phyloP scores from a whole-genome alignment of 768 basidiomycete species.

The Phanerodontia chrysosporium region DNA sequence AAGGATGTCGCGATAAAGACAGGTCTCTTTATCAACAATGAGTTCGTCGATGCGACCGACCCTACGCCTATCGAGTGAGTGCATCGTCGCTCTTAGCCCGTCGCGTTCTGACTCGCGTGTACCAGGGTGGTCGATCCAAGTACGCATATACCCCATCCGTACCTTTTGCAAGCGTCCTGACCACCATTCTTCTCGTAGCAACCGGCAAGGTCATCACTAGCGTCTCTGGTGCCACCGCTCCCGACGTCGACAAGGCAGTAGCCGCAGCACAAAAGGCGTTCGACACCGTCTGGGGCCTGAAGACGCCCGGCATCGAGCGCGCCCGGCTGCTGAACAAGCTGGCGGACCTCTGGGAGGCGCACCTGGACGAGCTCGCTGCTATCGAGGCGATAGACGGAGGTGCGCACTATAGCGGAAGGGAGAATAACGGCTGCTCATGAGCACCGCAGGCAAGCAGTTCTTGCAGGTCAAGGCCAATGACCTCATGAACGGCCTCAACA shows the following conservation, averaged over 20 bases:
- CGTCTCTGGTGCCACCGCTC: conserved; percentile 29
- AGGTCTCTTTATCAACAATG: conserved; percentile 40
- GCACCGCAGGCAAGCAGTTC: conserved; percentile 31
- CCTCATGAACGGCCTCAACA: conserved; percentile 15
- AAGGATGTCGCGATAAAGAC: conserved; percentile 23
- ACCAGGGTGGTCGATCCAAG: conserved; percentile 8
- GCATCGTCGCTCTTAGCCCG: too few species aligned
- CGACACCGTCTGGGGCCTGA: conserved; percentile 35
- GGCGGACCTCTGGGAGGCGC: conserved; percentile 41
- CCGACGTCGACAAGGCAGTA: conserved; percentile 44
- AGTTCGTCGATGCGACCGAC: conserved; percentile 18
- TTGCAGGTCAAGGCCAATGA: conserved; percentile 22
- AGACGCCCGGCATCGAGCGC: conserved; percentile 28
- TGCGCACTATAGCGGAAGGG: neutral
- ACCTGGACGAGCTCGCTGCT: conserved; percentile 37
- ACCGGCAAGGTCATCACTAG: conserved; percentile 35
- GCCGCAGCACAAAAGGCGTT: conserved; percentile 35
- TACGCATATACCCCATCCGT: neutral
- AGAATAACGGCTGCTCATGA: neutral
- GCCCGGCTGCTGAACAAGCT: conserved; percentile 34
- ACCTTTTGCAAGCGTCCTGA: neutral
- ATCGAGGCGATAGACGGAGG: conserved; percentile 38
- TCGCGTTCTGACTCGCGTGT: neutral
- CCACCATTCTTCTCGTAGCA: conserved; percentile 16
- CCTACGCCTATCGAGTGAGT: conserved; percentile 10